Evolutionary conservation across 108 stramenopile genomes (phyloP).

Genomic region (Heterococcus sp.): DNA sequence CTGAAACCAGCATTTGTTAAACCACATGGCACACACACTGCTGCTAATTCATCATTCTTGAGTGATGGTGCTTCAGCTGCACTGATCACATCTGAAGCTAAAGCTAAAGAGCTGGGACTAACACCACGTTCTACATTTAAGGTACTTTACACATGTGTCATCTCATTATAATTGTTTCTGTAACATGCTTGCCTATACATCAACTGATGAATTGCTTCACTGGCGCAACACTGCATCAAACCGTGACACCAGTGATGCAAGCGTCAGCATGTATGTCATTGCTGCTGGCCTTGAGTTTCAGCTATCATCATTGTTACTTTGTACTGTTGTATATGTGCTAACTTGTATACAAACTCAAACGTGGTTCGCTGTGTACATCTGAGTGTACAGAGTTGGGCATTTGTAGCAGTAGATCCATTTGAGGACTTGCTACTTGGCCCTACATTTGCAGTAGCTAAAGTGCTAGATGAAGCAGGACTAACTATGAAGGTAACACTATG

Average conservation of each 20-base stretch:
- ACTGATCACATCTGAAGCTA: slow-evolving; percentile 80
- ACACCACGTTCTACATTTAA: slow-evolving; percentile 68
- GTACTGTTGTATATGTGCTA: neutral
- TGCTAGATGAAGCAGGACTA: slow-evolving; percentile 73
- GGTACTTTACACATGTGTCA: too few relatives aligned
- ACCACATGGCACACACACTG: slow-evolving; percentile 92
- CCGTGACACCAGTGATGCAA: too few relatives aligned
- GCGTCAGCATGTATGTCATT: too few relatives aligned
- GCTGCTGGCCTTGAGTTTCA: too few relatives aligned
- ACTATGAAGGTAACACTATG: slow-evolving; percentile 50
- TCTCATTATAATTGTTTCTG: too few relatives aligned
- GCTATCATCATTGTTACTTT: neutral
- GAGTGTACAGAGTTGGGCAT: slow-evolving; percentile 90
- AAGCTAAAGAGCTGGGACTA: slow-evolving; percentile 87
- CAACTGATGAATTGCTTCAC: too few relatives aligned
- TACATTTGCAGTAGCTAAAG: slow-evolving; percentile 47
- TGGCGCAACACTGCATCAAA: too few relatives aligned
- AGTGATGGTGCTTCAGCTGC: slow-evolving; percentile 94
- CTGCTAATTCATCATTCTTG: slow-evolving; percentile 91
- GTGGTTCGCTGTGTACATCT: too few relatives aligned
- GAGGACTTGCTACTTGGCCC: slow-evolving; percentile 83
- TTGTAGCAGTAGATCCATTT: slow-evolving; percentile 94
- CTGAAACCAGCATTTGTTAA: slow-evolving; percentile 96
- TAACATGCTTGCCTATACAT: too few relatives aligned
- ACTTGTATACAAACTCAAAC: neutral